Base-by-base conservation (phyloP, 2,329 filamentous ascomycete genomes). In the Beauveria australis region DNA sequence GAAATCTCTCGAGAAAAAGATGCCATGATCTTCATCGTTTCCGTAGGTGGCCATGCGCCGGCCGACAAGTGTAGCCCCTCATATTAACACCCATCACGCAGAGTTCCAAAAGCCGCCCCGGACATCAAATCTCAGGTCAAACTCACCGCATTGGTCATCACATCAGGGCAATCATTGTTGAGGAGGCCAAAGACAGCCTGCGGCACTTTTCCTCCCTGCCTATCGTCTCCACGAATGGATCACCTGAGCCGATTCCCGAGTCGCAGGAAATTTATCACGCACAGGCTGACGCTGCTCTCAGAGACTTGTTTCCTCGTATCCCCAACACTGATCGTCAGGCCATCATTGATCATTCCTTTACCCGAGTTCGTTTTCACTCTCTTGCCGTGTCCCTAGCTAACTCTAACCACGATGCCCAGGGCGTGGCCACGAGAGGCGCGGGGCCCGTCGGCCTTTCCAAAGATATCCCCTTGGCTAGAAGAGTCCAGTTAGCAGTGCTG, bases 11-110 rank as follows among this genome's bases (percentile, higher is more conserved):
- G 85, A 64, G 81, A 85, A 65, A 76, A 77, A 55, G 84, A 79
- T 66, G 83, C 82, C 49, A 82, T 86, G 80, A 82, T 87, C 18
- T 88, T 85, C 66, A 86, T 88, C 61, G 85, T 88, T 53, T 85
- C 84, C 51, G 52, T 22, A 40, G 46, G 19, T 28, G 52, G 64
- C 66, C 70, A 44, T 63, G 65, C 70, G 44, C 65, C 64, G 58
- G 16, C 47, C 48, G 26, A 33, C 49, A 12, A n/a, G 10, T 58
- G 19, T 60, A 51, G 62, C 64, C 65, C 55, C 41, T 24, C 57
- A 24, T 62, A 43, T 48, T 47, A 30, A 41, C 26, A 10, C n/a
- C 26, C 24, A 14, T 26, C 12, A 24, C 33, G 19, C 61, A 74
- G 73, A 71, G 67, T 61, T 65, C 71, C 51, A 71, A 68, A 56